Evolutionary conservation across 768 basidiomycete species (phyloP).

Genomic region (Tylopilus balloui): DNA sequence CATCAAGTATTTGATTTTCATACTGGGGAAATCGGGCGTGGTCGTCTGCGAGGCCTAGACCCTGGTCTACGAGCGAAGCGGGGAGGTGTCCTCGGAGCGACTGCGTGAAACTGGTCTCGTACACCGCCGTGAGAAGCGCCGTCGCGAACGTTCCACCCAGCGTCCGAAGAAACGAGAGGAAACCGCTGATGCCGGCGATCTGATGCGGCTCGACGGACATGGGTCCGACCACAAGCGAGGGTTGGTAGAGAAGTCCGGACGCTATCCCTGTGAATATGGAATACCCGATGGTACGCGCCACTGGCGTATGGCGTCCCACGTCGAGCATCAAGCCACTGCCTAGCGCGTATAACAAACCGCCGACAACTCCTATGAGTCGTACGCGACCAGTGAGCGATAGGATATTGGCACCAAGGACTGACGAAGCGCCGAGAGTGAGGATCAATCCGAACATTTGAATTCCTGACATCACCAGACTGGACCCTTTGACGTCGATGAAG

Average conservation of each 20-base stretch:
- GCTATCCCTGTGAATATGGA: conserved; percentile 30
- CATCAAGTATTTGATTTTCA: conserved; percentile 29
- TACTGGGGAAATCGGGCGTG: conserved; percentile 32
- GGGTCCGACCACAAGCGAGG: conserved; percentile 34
- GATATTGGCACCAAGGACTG: conserved; percentile 34
- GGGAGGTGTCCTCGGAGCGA: conserved; percentile 28
- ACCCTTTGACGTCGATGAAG: conserved; percentile 36
- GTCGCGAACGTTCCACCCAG: conserved; percentile 34
- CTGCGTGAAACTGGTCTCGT: conserved; percentile 31
- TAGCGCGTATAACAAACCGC: conserved; percentile 31
- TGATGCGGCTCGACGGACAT: conserved; percentile 34
- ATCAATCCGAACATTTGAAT: conserved; percentile 35
- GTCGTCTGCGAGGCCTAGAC: conserved; percentile 29
- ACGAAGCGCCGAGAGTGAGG: conserved; percentile 31
- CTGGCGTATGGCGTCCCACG: conserved; percentile 29
- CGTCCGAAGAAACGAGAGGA: conserved; percentile 33
- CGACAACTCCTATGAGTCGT: conserved; percentile 29
- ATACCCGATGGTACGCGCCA: conserved; percentile 27
- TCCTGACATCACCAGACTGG: conserved; percentile 31
- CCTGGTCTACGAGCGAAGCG: conserved; percentile 28
- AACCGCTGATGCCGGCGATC: conserved; percentile 34
- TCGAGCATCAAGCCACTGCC: conserved; percentile 33
- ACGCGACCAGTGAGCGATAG: conserved; percentile 31
- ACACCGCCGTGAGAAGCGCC: conserved; percentile 33
- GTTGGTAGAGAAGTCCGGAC: conserved; percentile 33